A percentile compares a stretch with the other conserved stretches of the same genome.
Conservation (phyloP, 2,329 filamentous ascomycete genomes). For the Xylaria sp. region DNA sequence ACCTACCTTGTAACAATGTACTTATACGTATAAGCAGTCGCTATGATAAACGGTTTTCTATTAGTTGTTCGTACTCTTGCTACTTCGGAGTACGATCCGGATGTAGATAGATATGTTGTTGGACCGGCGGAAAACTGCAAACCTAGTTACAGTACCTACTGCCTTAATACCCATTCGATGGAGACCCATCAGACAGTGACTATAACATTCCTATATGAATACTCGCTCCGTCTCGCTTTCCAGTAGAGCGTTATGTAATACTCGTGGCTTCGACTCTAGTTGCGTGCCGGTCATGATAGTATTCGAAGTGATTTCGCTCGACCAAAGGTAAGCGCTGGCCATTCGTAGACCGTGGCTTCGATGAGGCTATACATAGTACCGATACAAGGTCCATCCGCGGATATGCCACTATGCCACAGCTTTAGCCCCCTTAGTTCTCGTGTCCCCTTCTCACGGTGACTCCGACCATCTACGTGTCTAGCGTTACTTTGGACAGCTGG, state of each 20-base stretch:
- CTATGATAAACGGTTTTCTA: conserved; percentile 1
- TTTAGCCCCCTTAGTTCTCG: conserved; percentile 5
- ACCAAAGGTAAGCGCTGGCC: neutral
- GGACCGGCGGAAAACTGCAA: neutral
- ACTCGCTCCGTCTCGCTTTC: neutral
- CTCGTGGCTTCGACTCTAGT: neutral
- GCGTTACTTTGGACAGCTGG: conserved; percentile 16
- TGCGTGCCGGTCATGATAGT: neutral
- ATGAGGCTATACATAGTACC: neutral
- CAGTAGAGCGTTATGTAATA: neutral
- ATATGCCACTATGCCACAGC: conserved; percentile 4
- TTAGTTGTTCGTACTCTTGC: neutral
- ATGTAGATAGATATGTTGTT: conserved; percentile 10
- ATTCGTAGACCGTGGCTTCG: neutral
- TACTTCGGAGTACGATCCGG: conserved; percentile 11
- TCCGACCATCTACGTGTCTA: conserved; percentile 14
- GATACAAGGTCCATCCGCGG: conserved; percentile 11
- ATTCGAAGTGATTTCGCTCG: conserved; percentile 5
- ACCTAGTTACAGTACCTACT: neutral
- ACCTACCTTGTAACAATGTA: conserved; percentile 5
- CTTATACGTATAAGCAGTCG: neutral
- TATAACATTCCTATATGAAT: neutral
- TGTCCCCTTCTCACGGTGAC: conserved; percentile 5
- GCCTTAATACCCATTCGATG: neutral
- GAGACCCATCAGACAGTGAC: neutral